Evolutionary conservation across 768 basidiomycete genomes (phyloP).

Genomic region (Exidia glandulosa): DNA sequence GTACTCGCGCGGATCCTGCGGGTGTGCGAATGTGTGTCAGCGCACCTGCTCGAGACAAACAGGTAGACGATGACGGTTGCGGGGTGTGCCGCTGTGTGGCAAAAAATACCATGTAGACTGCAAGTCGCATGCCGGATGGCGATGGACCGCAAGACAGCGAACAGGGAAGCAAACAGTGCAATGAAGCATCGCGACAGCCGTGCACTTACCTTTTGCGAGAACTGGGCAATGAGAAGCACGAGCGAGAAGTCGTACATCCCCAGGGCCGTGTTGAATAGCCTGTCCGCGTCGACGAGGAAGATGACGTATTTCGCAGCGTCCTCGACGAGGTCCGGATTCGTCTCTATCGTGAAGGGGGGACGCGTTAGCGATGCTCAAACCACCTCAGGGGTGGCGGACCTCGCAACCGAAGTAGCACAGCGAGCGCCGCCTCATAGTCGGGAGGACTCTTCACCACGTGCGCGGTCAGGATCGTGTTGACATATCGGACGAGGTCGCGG

Average conservation of each 20-base stretch:
- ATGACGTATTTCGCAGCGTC: constrained; percentile 98
- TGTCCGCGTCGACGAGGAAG: constrained; percentile 89
- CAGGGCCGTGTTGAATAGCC: constrained; percentile 85
- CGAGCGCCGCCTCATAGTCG: constrained; percentile 78
- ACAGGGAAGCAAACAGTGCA: constrained; percentile 3
- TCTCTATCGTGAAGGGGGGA: constrained; percentile 24
- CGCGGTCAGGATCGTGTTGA: constrained; percentile 86
- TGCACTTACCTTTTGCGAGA: constrained; percentile 76
- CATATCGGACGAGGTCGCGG: constrained; percentile 63
- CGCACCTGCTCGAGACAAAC: not conserved
- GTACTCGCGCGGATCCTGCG: constrained; percentile 92
- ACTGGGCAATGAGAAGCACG: constrained; percentile 91
- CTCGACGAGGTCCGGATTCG: constrained; percentile 69
- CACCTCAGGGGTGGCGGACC: constrained; percentile 31
- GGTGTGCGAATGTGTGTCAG: constrained; percentile 1
- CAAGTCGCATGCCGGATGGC: no score
- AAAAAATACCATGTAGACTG: no score
- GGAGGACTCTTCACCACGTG: constrained; percentile 87
- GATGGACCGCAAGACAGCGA: no score
- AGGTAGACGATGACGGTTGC: not conserved
- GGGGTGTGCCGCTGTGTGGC: no score
- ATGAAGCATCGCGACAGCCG: no score
- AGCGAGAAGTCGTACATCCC: constrained; percentile 99
- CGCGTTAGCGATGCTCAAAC: not conserved
- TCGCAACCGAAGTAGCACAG: constrained; percentile 63